Evolutionary conservation across 345 rosid genomes (phyloP), one percentile per base, ranked within the genome.

Genomic region (Populus ilicifolia): DNA sequence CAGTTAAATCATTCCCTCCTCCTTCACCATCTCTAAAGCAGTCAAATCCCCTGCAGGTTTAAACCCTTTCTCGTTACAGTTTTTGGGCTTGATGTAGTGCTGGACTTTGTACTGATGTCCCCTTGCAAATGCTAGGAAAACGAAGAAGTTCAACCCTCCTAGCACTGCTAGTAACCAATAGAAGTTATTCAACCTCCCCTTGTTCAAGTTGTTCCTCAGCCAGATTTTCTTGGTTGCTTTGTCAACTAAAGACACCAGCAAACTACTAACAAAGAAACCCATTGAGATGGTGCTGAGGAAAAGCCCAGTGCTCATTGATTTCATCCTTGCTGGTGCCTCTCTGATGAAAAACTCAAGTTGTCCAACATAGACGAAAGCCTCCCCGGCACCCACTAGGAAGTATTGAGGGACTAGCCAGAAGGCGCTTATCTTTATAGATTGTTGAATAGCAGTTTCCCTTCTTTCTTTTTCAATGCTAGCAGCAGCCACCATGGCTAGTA

Each of bases 261-360:
- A 82, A 66, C 97, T 93, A 81, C 97, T 95, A 5, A 89, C 86
- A 59, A 89, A 95, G 89, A 93, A 93, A 38, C 98, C 99, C 97
- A 93, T 87, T 5, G 99, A 95, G 29, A 93, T 86, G 43, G 92
- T 88, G 68, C 93, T 90, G 5, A 95, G 83, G 72, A 95, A 93
- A 16, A 95, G 86, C 36, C 99, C 97, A 0, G 99, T 95, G 89
- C 99, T 95, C 96, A 90, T 91, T 6, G 99, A 90, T 78, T 95
- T 95, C 98, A 95, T 93, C 77, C 93, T 86, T 70, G 89, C 96
- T 1, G 97, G 98, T 46, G 97, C 95, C 81, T 93, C 98, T 50
- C 93, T 85, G 56, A 93, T 91, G 83, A 95, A 95, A 82, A 93
- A 95, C 87, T 95, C 97, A 33, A 95, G 98, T 33, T 95, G 94